These are phyloP conservation scores for Colletotrichum endophyticum DNA, from an alignment of 2,329 filamentous ascomycete genomes.

Conservation along the genomic window DNA sequence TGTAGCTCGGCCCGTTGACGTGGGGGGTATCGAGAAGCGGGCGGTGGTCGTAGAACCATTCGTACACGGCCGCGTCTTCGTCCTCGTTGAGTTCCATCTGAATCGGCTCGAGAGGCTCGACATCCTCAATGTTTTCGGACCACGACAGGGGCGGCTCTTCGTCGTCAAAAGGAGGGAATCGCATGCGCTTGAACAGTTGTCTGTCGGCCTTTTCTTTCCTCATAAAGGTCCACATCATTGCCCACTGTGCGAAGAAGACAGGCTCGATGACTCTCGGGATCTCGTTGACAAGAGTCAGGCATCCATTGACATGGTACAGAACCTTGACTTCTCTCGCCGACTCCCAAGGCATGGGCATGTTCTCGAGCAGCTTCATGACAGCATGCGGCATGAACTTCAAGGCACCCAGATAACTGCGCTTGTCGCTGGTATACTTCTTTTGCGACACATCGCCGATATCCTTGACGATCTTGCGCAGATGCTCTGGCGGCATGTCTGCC, in stretches of 20 bases:
- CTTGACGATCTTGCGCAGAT: constrained; percentile 96
- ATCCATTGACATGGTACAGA: constrained; percentile 97
- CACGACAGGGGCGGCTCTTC: constrained; percentile 97
- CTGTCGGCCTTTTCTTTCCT: constrained; percentile 96
- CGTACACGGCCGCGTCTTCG: constrained; percentile 88
- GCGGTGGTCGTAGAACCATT: constrained; percentile 97
- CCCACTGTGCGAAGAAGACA: constrained; percentile 98
- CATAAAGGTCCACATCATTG: constrained; percentile 99
- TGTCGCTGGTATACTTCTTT: constrained; percentile 99
- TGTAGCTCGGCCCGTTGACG: constrained; percentile 96
- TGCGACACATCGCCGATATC: constrained; percentile 99
- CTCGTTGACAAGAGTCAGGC: constrained; percentile 95
- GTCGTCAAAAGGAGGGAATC: constrained; percentile 97
- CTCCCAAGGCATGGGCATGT: constrained; percentile 99
- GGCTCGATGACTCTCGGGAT: constrained; percentile 96
- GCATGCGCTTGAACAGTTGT: constrained; percentile 97
- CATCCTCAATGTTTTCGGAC: constrained; percentile 98
- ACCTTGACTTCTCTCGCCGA: constrained; percentile 96
- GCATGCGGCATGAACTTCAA: constrained; percentile 99
- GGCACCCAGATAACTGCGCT: constrained; percentile 95
- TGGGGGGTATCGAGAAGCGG: constrained; percentile 90
- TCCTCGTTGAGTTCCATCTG: constrained; percentile 97
- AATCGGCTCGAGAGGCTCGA: constrained; percentile 95
- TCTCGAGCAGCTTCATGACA: constrained; percentile 94
- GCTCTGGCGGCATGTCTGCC: constrained; percentile 97